Conservation (phyloP, 2,329 filamentous ascomycete species). For the Xylaria sp. region DNA sequence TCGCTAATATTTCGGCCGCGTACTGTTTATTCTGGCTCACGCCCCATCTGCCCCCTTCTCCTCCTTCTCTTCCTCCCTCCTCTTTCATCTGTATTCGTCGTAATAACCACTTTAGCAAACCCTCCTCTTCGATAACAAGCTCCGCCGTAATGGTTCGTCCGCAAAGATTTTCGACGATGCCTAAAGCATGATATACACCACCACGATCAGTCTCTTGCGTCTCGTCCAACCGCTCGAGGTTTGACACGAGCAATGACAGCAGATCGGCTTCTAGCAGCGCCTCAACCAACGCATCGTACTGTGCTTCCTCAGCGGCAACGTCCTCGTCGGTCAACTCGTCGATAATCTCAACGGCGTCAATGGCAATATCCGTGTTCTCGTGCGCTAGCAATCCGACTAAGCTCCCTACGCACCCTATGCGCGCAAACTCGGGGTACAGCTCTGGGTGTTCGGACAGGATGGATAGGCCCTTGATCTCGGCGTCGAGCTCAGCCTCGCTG, state of each 20-base stretch:
- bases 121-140: slow-evolving; percentile 75
- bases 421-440: slow-evolving; percentile 52
- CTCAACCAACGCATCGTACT: slow-evolving; percentile 83
- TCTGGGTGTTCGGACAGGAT: slow-evolving; percentile 88
- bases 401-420: slow-evolving; percentile 57
- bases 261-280: slow-evolving; percentile 76
- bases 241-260: slow-evolving; percentile 78
- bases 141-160: slow-evolving; percentile 72
- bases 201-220: slow-evolving; percentile 75
- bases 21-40: slow-evolving; percentile 96
- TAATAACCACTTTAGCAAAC: slow-evolving; percentile 81
- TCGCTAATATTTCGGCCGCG: slow-evolving; percentile 88
- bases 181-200: slow-evolving; percentile 87
- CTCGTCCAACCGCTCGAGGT: slow-evolving; percentile 84
- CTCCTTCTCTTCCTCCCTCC: slow-evolving; percentile 17
- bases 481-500: slow-evolving; percentile 84
- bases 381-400: slow-evolving; percentile 87
- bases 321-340: slow-evolving; percentile 94
- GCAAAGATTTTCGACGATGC: slow-evolving; percentile 86
- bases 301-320: slow-evolving; percentile 79
- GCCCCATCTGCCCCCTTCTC: slow-evolving; percentile 43
- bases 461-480: slow-evolving; percentile 85
- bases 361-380: slow-evolving; percentile 97
- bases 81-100: slow-evolving; percentile 72
- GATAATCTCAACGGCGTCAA: slow-evolving; percentile 88